A percentile compares a stretch with the other conserved stretches of the same genome.
Conservation (phyloP, 441 rosid species). For the Iberis amara region DNA sequence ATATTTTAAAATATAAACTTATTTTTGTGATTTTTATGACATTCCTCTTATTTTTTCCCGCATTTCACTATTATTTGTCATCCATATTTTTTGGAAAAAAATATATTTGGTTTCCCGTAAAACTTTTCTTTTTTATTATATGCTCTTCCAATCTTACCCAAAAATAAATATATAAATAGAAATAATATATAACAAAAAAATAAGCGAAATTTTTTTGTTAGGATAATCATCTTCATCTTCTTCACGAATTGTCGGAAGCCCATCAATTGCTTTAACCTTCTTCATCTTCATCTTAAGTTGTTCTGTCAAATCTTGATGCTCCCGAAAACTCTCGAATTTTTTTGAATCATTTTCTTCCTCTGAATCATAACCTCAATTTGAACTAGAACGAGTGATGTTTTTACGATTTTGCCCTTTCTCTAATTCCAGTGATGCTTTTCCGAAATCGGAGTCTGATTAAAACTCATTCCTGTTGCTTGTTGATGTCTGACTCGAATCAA, state of each 20-base stretch:
- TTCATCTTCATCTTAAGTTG: constrained; percentile 83
- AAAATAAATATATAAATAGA: too few relatives aligned
- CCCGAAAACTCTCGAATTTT: constrained; percentile 71
- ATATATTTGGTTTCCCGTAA: too few relatives aligned
- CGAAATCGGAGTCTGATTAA: constrained; percentile 51
- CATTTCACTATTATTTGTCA: too few relatives aligned
- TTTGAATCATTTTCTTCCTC: constrained; percentile 36
- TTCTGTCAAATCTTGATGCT: constrained; percentile 86
- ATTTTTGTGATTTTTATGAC: too few relatives aligned
- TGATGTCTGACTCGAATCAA: constrained; percentile 48
- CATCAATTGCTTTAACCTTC: constrained; percentile 74
- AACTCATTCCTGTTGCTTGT: constrained; percentile 46
- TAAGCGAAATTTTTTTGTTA: not conserved
- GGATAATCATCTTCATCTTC: constrained; percentile 2
- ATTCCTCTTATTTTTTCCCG: too few relatives aligned
- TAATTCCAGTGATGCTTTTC: constrained; percentile 24
- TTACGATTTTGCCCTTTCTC: constrained; percentile 24
- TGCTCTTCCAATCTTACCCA: too few relatives aligned
- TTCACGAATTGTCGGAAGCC: constrained; percentile 66
- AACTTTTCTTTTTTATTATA: too few relatives aligned
- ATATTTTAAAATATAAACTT: too few relatives aligned
- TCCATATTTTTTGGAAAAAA: too few relatives aligned
- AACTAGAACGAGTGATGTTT: not conserved
- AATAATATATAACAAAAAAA: too few relatives aligned
- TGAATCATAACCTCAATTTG: constrained; percentile 7